Conservation (phyloP, 2,329 filamentous ascomycete species). For the Nemania serpens region DNA sequence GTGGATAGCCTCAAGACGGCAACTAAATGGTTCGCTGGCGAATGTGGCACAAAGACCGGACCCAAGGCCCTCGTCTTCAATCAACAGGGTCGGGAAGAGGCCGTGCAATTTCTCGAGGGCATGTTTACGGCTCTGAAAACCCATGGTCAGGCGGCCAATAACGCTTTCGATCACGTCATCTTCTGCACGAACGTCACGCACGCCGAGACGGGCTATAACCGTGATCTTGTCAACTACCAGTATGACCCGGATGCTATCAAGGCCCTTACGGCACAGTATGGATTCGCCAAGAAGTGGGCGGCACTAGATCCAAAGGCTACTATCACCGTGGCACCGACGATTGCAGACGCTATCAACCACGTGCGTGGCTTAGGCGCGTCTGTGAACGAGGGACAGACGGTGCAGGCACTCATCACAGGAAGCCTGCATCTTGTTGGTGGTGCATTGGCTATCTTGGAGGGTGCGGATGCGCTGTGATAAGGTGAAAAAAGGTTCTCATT, state of each 20-base stretch:
- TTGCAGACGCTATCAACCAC: constrained; percentile 59
- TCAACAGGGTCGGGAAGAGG: constrained; percentile 67
- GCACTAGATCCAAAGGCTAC: constrained; percentile 52
- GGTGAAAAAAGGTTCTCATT: no score
- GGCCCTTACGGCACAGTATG: constrained; percentile 57
- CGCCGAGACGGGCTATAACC: constrained; percentile 55
- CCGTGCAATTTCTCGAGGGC: constrained; percentile 57
- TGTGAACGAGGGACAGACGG: constrained; percentile 41
- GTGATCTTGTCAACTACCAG: constrained; percentile 62
- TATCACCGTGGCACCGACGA: constrained; percentile 55
- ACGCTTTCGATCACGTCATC: constrained; percentile 71
- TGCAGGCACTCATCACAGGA: constrained; percentile 62
- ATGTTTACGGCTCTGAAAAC: constrained; percentile 47
- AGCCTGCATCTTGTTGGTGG: constrained; percentile 67
- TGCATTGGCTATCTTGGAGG: constrained; percentile 55
- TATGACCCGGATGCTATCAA: constrained; percentile 57
- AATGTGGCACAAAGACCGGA: constrained; percentile 40
- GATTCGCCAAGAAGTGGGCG: constrained; percentile 57
- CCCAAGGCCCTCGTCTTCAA: constrained; percentile 79
- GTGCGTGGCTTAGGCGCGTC: constrained; percentile 46
- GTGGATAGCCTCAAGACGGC: constrained; percentile 85
- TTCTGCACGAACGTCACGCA: constrained; percentile 80
- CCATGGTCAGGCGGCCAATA: constrained; percentile 37
- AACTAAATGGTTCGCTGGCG: constrained; percentile 76
- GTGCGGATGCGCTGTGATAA: constrained; percentile 48